Conservation (phyloP, 345 rosid genomes). For the Populus alba region DNA sequence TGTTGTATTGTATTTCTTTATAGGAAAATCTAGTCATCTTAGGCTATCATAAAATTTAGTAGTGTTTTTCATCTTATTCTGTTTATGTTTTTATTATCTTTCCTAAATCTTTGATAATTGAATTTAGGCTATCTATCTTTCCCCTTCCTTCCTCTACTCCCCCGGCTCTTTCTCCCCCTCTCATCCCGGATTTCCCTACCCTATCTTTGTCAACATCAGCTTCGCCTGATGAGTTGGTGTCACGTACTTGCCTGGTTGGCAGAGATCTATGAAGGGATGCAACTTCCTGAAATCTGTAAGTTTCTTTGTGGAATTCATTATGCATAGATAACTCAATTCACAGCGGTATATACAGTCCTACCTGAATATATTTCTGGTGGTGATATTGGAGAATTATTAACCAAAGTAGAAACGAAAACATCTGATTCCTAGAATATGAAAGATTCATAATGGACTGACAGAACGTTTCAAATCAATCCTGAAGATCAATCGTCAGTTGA, state of each 20-base stretch:
- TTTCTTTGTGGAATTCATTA: slow-evolving; percentile 41
- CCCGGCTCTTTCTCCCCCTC: neutral
- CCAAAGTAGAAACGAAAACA: slow-evolving; percentile 14
- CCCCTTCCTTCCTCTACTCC: neutral
- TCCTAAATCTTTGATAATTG: neutral
- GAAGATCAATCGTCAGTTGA: slow-evolving; percentile 27
- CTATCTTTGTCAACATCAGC: neutral
- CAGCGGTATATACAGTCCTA: slow-evolving; percentile 14
- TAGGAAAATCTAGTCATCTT: neutral
- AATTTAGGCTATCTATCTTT: neutral
- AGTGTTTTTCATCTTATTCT: neutral
- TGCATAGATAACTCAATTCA: slow-evolving; percentile 20
- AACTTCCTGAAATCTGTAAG: slow-evolving; percentile 15
- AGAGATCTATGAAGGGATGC: slow-evolving; percentile 25
- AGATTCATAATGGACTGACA: slow-evolving; percentile 31
- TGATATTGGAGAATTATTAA: slow-evolving; percentile 28
- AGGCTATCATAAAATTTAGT: neutral
- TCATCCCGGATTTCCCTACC: neutral
- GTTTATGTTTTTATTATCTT: neutral
- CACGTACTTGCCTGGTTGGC: slow-evolving; percentile 39
- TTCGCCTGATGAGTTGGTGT: slow-evolving; percentile 35
- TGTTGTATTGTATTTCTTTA: neutral
- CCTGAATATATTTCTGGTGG: slow-evolving; percentile 21
- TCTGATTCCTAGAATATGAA: slow-evolving; percentile 22
- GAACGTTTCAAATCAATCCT: slow-evolving; percentile 15